Base-by-base conservation (phyloP, 1,284 basidiomycete species). In the Cutaneotrichosporon sp. region DNA sequence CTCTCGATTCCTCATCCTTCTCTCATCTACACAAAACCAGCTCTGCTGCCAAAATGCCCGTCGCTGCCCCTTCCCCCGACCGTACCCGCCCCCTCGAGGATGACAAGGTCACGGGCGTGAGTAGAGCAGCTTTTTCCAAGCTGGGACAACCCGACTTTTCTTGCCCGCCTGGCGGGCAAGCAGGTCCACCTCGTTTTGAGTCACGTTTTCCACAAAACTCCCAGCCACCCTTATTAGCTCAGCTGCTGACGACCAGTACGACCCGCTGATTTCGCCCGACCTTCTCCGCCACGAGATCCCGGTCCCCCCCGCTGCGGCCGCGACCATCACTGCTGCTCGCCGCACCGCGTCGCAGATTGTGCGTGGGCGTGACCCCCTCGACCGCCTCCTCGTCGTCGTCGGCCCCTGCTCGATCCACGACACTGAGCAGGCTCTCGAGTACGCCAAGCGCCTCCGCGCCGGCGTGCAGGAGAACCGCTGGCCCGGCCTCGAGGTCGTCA, bases 321-420 rank as follows among this genome's bases (percentile, higher is more conserved):
- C 85, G 72, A 92, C 89, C 31, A 90, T 96, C 76, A 87, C 90
- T 9, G 80, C 84, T 14, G 88, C 91, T n/a, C 88, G 94, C 70
- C 88, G 87, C 81, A 84, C 85, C 64, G 86, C 90, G 0, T 89
- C 92, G 0, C 84, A 87, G 64, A 87, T 96, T 70, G 84, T 95
- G 50, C 86, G 89, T 4, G 92, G 93, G 31, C 85, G 87, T 55
- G 92, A 95, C 73, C 75, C 77, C 14, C 67, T 74, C 26, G 89
- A 92, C 72, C 87, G 92, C 57, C 70, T 97, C 1, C 84, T 97
- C 57, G 93, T 97, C 75, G 85, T 97, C 71, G 90, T 97, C 67
- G 96, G 96, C 5, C 96, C 96, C 21, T 99, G 96, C 84, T 96
- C 92, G 4, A 97, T 99, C 70, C 96, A 99, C 81, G 91, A 88